Base-by-base conservation (phyloP, 148 eudicot species). In the Amaranthus hypochondriacus region DNA sequence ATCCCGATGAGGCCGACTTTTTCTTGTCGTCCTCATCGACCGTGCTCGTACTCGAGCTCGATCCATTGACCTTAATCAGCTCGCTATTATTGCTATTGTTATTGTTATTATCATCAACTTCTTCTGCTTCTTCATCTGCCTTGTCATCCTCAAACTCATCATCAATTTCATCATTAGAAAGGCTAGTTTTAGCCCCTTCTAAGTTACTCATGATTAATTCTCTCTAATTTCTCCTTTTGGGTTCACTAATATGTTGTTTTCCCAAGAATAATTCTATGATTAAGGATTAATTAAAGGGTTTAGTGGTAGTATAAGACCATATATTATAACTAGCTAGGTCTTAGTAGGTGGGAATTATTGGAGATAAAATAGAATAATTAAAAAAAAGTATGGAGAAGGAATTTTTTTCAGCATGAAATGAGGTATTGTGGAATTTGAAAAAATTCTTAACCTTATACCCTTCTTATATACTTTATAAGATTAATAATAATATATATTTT, bases 1-100 rank as follows among this genome's bases (percentile, higher is more conserved):
- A 87, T 80, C 89, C 89, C 11, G 83, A 75, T 46, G 82, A 76
- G 4, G 59, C 72, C 4, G 39, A 28, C 47, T 67, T 83, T 74
- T 82, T 87, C 81, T 87, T 88, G 21, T 83, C 82, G 61, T 67
- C 83, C 87, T 89, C 96, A 59, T 92, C 93, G 6, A 87, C 85
- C 5, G 89, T 86, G 84, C 92, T 90, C 70, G 78, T 87, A 87
- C 96, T 92, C 47, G 98, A 89, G 78, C 93, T 89, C 71, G 83
- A 74, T 72, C 88, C 85, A 73, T 84, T 80, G 68, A 84, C 79
- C 69, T 76, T 87, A 10, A 48, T 50, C 62, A 72, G 63, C 56
- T 78, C 57, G 66, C 62, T 70, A 3, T 68, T 52, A 14, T 0
- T 48, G 12, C 42, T 47, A 3, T 50, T 59, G 56, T 28, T 28